Evolutionary conservation across 1,284 basidiomycete species (phyloP), one percentile per base, ranked within the genome.

Genomic region (Trametes pubescens): DNA sequence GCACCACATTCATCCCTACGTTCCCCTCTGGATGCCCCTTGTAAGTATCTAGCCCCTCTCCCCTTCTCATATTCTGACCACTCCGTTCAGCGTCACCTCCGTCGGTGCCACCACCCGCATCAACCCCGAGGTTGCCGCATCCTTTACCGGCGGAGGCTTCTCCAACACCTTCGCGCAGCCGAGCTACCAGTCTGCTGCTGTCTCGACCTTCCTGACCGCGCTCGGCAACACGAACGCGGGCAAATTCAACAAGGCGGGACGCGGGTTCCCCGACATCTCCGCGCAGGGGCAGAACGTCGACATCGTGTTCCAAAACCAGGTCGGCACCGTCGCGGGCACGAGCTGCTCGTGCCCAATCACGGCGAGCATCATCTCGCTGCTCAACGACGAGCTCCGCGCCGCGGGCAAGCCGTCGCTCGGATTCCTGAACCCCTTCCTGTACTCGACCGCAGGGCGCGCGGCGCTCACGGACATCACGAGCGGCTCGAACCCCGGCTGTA

Each of bases 11-110:
- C 83, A 83, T 89, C 65, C 89, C 91, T 13, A 80, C 75, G 0
- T 93, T 93, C 84, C 91, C 91, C 9, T 81, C 85, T 22, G 77
- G 77, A 21, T 85, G 88, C 86, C 65, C 84, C 81, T 61, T 84
- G 88, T 86, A 76, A 74, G 79, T 80, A 55, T 16, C 11, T 3
- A 2, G 13, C 22, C 1, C 8, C 58, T 16, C 48, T n/a, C 48
- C 18, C 43, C 46, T 18, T 29, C 24, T 18, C 24, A 37, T 22
- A 40, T 38, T 1, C 46, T 48, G 6, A 26, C 44, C 65, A 9
- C 86, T 2, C 11, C 14, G 0, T 38, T 5, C 37, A 91, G 81
- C 70, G 84, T 90, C 29, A 90, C 88, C 13, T 72, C 86, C 14
- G 86, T 90, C 18, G 87, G 87, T n/a, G 86, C 82, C 18, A 89